phyloP scores from a whole-genome alignment of 2,329 filamentous ascomycete species.

The Aspergillus intermedius region DNA sequence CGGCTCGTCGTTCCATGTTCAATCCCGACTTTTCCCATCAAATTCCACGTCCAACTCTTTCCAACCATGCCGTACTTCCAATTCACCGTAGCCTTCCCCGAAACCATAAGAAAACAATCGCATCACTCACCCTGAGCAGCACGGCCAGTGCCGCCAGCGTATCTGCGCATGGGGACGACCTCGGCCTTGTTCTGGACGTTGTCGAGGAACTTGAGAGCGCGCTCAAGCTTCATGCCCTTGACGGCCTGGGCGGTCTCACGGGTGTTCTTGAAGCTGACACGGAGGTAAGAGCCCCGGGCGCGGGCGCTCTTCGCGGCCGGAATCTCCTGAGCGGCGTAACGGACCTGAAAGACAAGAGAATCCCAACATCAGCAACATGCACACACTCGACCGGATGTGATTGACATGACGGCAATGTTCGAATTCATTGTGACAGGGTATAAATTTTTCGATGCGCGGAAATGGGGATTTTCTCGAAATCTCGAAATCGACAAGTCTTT shows the following conservation, averaged over 20 bases:
- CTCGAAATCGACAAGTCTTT: constrained; percentile 1
- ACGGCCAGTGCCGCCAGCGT: constrained; percentile 90
- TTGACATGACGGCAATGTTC: background rate
- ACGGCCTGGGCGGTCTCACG: constrained; percentile 98
- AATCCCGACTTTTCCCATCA: too few species aligned
- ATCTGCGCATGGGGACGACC: constrained; percentile 97
- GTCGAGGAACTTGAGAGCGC: constrained; percentile 93
- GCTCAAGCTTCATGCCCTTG: constrained; percentile 97
- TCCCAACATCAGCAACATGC: constrained; percentile 22
- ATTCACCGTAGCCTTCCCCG: background rate
- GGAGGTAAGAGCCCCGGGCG: constrained; percentile 96
- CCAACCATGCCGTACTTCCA: constrained; percentile 1
- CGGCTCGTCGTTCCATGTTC: too few species aligned
- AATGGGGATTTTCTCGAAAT: background rate
- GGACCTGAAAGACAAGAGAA: constrained; percentile 56
- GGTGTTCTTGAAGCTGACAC: constrained; percentile 99
- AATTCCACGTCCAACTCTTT: constrained; percentile 2
- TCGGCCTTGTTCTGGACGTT: constrained; percentile 97
- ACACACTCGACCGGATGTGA: too few species aligned
- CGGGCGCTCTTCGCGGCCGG: constrained; percentile 87
- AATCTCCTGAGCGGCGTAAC: constrained; percentile 91
- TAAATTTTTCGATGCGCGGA: background rate
- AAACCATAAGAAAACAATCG: background rate
- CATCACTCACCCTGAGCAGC: constrained; percentile 85
- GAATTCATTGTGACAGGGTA: background rate